Evolutionary conservation across 148 eudicot genomes (phyloP).

Genomic region (Pouteria glomerata): DNA sequence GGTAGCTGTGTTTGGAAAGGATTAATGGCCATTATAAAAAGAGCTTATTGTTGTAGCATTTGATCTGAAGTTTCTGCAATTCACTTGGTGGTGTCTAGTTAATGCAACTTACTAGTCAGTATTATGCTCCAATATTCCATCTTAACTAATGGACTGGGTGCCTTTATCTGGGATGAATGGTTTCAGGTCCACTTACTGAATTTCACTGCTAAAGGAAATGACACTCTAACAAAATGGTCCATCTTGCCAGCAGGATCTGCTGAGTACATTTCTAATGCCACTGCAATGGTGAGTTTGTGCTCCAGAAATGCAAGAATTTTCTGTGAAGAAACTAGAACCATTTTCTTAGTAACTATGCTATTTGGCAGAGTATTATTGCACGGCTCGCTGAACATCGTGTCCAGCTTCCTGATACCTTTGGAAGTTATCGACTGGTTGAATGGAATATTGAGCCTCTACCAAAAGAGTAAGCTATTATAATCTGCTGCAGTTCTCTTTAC

Average conservation of each 20-base stretch:
- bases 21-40: not conserved
- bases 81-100: not conserved
- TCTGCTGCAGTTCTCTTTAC: not conserved
- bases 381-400: constrained; percentile 52
- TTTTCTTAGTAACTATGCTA: constrained; percentile 10
- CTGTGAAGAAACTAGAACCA: not conserved
- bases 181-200: constrained; percentile 72
- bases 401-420: constrained; percentile 68
- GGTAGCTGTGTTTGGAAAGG: constrained; percentile 30
- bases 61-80: not conserved
- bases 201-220: constrained; percentile 48
- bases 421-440: constrained; percentile 51
- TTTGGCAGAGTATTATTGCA: constrained; percentile 61
- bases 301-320: constrained; percentile 1
- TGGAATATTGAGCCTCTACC: constrained; percentile 60
- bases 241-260: constrained; percentile 64
- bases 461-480: constrained; percentile 33
- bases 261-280: constrained; percentile 47
- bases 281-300: constrained; percentile 51
- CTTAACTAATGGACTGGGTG: constrained; percentile 6
- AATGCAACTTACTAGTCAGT: not conserved
- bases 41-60: not conserved
- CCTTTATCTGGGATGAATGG: constrained; percentile 9
- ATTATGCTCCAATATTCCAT: not conserved
- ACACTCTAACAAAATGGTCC: constrained; percentile 60